Percentiles rank a stretch among this genome's conserved stretches.
Evolutionary conservation across 495 filamentous ascomycete genomes (phyloP).

Genomic region (Hyaloscypha bicolor): DNA sequence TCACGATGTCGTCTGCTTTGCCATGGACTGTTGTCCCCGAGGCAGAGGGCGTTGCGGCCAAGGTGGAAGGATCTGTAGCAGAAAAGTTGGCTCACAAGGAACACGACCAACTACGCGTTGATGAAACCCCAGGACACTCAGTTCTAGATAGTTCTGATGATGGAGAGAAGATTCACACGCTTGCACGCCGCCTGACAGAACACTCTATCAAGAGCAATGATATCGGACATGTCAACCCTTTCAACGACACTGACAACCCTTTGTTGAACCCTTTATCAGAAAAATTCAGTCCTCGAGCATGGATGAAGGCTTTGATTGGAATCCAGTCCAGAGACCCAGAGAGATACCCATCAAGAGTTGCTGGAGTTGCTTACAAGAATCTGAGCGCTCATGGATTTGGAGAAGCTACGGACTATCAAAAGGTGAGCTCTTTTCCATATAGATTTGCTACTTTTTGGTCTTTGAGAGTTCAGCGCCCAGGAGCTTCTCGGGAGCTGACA

Average conservation of each 20-base stretch:
- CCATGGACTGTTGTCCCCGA: conserved; percentile 7
- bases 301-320: conserved; percentile 57
- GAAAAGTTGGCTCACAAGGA: not conserved
- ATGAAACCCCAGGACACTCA: conserved; percentile 5
- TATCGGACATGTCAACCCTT: conserved; percentile 30
- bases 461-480: no score
- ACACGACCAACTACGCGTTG: not conserved
- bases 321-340: conserved; percentile 43
- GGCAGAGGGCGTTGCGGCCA: conserved; percentile 1
- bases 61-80: not conserved
- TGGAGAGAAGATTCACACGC: conserved; percentile 22
- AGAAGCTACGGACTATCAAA: conserved; percentile 78
- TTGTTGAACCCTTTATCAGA: conserved; percentile 47
- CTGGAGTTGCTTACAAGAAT: conserved; percentile 52
- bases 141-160: conserved; percentile 10
- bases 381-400: conserved; percentile 80
- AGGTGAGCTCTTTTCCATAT: conserved; percentile 30
- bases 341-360: conserved; percentile 49
- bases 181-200: conserved; percentile 30
- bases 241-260: conserved; percentile 26
- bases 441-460: no score
- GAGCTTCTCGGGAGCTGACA: no score
- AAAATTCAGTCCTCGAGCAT: conserved; percentile 54
- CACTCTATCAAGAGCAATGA: conserved; percentile 21
- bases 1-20: conserved; percentile 3